phyloP scores from a whole-genome alignment of 805 yeast genomes.

The Saccharomycopsis lassenensis region DNA sequence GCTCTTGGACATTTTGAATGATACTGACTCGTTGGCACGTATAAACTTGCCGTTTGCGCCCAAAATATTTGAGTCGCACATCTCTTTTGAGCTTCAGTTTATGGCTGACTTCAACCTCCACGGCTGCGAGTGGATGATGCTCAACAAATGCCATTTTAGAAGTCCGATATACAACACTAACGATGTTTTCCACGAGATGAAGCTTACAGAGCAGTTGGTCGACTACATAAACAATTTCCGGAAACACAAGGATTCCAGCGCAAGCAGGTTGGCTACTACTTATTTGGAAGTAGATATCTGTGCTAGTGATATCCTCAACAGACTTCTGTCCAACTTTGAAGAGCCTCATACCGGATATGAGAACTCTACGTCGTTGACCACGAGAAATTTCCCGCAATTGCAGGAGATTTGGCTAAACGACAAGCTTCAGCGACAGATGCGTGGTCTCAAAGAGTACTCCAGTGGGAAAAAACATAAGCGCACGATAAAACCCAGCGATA shows the following conservation, averaged over 20 bases:
- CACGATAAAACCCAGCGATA: too few relatives aligned
- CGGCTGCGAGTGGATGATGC: slow-evolving; percentile 71
- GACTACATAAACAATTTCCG: slow-evolving; percentile 16
- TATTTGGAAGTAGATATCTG: slow-evolving; percentile 66
- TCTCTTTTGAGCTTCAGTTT: slow-evolving; percentile 69
- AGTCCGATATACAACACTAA: slow-evolving; percentile 33
- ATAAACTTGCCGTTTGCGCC: slow-evolving; percentile 28
- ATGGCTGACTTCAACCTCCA: slow-evolving; percentile 71
- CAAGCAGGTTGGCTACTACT: too few relatives aligned
- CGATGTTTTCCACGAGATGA: slow-evolving; percentile 12
- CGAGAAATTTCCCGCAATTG: too few relatives aligned
- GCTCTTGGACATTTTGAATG: slow-evolving; percentile 37
- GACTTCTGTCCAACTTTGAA: too few relatives aligned
- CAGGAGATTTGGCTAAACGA: too few relatives aligned
- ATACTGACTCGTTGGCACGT: slow-evolving; percentile 15
- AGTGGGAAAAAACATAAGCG: too few relatives aligned
- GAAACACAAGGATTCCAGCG: too few relatives aligned
- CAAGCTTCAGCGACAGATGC: too few relatives aligned
- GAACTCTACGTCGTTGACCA: too few relatives aligned
- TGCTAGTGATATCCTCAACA: slow-evolving; percentile 51
- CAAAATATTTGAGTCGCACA: slow-evolving; percentile 69
- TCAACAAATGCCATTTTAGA: slow-evolving; percentile 36
- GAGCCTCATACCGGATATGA: too few relatives aligned
- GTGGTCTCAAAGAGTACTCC: too few relatives aligned
- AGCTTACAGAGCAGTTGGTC: slow-evolving; percentile 17